Base-by-base conservation (phyloP, 2,329 filamentous ascomycete genomes). In the Coniochaeta sp. region DNA sequence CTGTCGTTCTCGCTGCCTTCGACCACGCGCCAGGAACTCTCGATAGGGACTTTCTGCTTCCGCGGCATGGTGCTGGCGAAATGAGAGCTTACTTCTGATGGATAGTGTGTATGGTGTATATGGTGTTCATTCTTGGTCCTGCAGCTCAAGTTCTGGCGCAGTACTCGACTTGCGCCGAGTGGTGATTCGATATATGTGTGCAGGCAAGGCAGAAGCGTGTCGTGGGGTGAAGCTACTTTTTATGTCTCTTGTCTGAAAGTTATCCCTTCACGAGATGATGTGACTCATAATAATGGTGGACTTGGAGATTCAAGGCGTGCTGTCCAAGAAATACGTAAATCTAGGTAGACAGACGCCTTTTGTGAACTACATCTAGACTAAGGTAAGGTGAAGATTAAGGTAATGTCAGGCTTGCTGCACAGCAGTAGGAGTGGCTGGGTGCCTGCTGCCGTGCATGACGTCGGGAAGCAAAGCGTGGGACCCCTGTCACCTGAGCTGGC, bases 21-120 rank as follows among this genome's bases (percentile, higher is more conserved):
- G 14, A 86, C 81, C 72, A 86, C 77, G 65, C 83, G 82, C 83
- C 83, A 86, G 22, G 82, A 85, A 64, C 79, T 78, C 63, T 82
- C 80, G 47, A 83, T 74, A 38, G 77, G 76, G 17, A 78, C 67
- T 24, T 68, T 66, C 58, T 68, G 70, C 60, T 64, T 64, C 59
- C 65, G 19, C 54, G 54, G 54, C 54, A 38, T 38, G 9, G 19
- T 57, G 19, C 1, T 57, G 54, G 19, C n/a, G 11, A 24, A 17
- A 3, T 12, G 34, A 31, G 47, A 17, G 47, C 6, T 28, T 31
- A 52, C 8, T 22, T 26, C 1, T n/a, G 26, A 17, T 52, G 9
- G 24, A n/a, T 22, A 12, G 12, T 6, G 14, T 6, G 17, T 28
- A 31, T 22, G 6, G 12, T 6, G 14, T 6, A 28, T 28, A 31